phyloP scores from a whole-genome alignment of 176 grass and related monocot species.

The Triticum urartu region DNA sequence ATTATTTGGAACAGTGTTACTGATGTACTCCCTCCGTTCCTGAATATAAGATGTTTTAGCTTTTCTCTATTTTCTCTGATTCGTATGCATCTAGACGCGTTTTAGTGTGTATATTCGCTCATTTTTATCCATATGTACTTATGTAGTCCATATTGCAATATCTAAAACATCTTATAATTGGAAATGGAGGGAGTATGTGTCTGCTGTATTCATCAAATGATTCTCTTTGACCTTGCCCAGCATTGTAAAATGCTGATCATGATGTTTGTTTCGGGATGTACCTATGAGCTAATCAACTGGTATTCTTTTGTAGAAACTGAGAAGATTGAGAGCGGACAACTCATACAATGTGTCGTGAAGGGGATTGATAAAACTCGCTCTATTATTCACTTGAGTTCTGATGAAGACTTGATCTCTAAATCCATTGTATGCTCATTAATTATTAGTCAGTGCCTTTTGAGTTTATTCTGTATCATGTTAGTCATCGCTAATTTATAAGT shows the following conservation, averaged over 20 bases:
- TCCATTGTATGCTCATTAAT: conserved; percentile 52
- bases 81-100: too few relatives aligned
- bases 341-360: conserved; percentile 79
- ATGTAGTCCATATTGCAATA: too few relatives aligned
- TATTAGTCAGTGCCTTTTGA: neutral
- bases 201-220: conserved; percentile 8
- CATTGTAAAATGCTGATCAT: conserved; percentile 15
- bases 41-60: too few relatives aligned
- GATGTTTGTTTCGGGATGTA: conserved; percentile 25
- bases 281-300: conserved; percentile 11
- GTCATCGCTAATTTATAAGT: conserved; percentile 23
- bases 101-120: too few relatives aligned
- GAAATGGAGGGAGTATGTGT: neutral
- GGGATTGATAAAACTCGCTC: conserved; percentile 70
- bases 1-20: neutral
- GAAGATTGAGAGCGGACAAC: conserved; percentile 48
- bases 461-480: conserved; percentile 11
- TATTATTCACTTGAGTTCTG: conserved; percentile 72
- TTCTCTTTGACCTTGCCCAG: conserved; percentile 2
- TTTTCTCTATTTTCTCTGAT: too few relatives aligned
- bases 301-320: conserved; percentile 49
- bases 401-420: conserved; percentile 75
- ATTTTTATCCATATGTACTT: too few relatives aligned
- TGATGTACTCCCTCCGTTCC: neutral
- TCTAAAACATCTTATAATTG: too few relatives aligned